Percentiles rank a stretch among this genome's conserved stretches.
phyloP scores from a whole-genome alignment of 2,329 filamentous ascomycete genomes.

The Talaromyces funiculosus region DNA sequence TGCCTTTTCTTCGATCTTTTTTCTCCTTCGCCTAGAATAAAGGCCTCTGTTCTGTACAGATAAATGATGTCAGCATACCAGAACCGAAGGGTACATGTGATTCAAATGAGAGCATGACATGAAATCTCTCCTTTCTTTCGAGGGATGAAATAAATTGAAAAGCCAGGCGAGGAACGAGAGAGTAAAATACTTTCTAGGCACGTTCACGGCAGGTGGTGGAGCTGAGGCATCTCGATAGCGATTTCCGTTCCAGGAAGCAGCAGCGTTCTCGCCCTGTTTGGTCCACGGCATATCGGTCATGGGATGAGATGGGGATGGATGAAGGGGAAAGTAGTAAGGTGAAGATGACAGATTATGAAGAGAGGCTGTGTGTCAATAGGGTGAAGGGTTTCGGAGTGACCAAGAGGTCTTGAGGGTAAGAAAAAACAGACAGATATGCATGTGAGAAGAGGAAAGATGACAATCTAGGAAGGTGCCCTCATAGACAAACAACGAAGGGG shows the following conservation, averaged over 20 bases:
- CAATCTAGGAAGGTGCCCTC: not conserved
- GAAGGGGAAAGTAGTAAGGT: not conserved
- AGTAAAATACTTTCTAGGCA: slow-evolving; percentile 7
- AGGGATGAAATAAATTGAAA: not conserved
- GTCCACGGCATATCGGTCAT: slow-evolving; percentile 10
- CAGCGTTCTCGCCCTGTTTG: not conserved
- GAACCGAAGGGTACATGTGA: not conserved
- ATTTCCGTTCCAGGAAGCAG: slow-evolving; percentile 9
- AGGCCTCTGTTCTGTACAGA: slow-evolving; percentile 75
- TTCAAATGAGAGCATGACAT: not conserved
- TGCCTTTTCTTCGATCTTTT: slow-evolving; percentile 86
- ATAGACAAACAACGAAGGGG: not conserved
- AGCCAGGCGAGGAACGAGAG: not conserved
- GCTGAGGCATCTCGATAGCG: slow-evolving; percentile 11
- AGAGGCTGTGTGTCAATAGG: not conserved
- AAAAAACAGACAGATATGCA: not conserved
- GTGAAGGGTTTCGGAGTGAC: not conserved
- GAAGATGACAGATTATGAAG: not conserved
- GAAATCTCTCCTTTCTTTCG: not conserved
- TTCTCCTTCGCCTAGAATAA: slow-evolving; percentile 79
- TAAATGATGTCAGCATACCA: not conserved
- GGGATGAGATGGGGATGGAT: not conserved
- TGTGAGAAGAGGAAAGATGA: not conserved
- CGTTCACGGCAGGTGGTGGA: slow-evolving; percentile 11
- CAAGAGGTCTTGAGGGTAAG: not conserved